Base-by-base conservation (phyloP, 805 yeast genomes). In the Babjeviella inositovora region DNA sequence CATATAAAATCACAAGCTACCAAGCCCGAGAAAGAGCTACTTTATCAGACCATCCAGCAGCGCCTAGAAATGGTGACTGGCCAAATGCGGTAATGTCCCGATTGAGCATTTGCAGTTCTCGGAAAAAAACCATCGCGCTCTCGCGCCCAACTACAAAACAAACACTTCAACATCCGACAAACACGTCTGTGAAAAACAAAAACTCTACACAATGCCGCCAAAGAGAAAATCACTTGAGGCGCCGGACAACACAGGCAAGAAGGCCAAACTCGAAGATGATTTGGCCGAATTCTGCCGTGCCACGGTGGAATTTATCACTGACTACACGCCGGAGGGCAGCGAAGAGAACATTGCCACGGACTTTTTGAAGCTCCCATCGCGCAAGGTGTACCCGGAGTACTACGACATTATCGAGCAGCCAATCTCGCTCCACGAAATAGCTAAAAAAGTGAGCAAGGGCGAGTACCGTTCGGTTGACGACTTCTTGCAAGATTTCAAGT, bases 311-410 rank as follows among this genome's bases (percentile, higher is more conserved):
- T 6, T 20, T 13, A n/a, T n/a, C 8, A 11, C n/a, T 13, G 22
- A 7, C 7, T 57, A 52, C 28, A 57, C 52, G 8, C 61, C 52
- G 27, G 34, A 33, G 21, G n/a, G n/a, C n/a, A n/a, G n/a, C 32
- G 45, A 2, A 30, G 42, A 5, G 59, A 52, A 15, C n/a, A n/a
- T n/a, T n/a, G n/a, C n/a, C n/a, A n/a, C n/a, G n/a, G n/a, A 52
- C 9, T 85, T 85, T 50, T 41, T 69, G 36, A 66, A 59, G 21
- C 52, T 76, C 24, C 97, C 97, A 3, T 62, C 85, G 1, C 62
- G 64, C 32, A 64, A 65, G 42, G 41, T 69, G 25, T 87, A 82
- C 43, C 90, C 95, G 0, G 96, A 87, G 46, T 87, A 87, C 44
- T 87, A 75, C 41, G 52, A 58, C 35, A 52, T 69, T 25, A 73